Evolutionary conservation across 2,329 filamentous ascomycete species (phyloP), one percentile per base, ranked within the genome.

Genomic region (Fusarium sp.): DNA sequence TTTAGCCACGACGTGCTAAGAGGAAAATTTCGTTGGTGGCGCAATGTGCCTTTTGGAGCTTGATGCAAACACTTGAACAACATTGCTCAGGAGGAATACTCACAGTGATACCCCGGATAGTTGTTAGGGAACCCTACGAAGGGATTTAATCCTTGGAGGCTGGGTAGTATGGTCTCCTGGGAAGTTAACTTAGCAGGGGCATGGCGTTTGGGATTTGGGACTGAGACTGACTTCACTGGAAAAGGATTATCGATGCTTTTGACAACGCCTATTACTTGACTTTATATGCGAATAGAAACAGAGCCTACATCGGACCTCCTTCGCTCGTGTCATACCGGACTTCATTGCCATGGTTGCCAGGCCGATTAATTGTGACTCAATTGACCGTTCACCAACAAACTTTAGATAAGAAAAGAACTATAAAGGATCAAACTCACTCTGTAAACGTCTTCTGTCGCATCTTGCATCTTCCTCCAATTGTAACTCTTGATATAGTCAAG

Each of bases 191-290:
- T 68, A 37, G 33, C 20, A 43, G 22, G 49, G 65, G 50, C 33
- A 68, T 52, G 65, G 65, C 61, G 65, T 68, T 65, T 56, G 13
- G 65, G 65, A 49, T 27, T 35, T 35, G 40, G 32, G 23, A n/a
- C 54, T 33, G 10, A 23, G 23, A n/a, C 54, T 33, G 13, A 23
- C 23, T 40, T 68, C 13, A 43, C 37, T 39, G 32, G 32, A 15
- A 46, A 39, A 60, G 40, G 13, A 33, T 43, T 19, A 37, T 48
- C 44, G 15, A 41, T 50, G 20, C 37, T 49, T 10, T 14, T 23
- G 45, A 20, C 17, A 44, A 15, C 22, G 27, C 15, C 9, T 47
- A 19, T 20, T 8, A 62, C 45, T 17, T 25, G 22, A 35, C 23
- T 43, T 37, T 20, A 17, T 14, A 22, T 30, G 39, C 62, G 22